Evolutionary conservation across 2,329 filamentous ascomycete genomes (phyloP), one percentile per base, ranked within the genome.

Genomic region (Phialocephala subalpina): DNA sequence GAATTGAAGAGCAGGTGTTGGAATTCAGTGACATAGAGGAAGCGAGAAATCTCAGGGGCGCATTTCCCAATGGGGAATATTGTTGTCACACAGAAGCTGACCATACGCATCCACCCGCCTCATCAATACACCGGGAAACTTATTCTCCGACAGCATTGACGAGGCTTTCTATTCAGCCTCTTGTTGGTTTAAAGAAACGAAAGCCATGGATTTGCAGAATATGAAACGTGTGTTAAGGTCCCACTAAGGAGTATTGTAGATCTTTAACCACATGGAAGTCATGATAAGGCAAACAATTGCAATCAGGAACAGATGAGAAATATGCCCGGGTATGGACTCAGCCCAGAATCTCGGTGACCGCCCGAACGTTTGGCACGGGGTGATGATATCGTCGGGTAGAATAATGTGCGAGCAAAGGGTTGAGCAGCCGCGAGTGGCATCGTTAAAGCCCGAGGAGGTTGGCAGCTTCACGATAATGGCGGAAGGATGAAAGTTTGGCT

Each of bases 61-160:
- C n/a, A 45, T 45, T 52, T 52, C 47, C 47, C 47, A 52, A 52
- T 52, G 47, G 47, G 47, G 47, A 52, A 52, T 52, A 52, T 27
- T 52, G 47, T 52, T 52, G 47, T 52, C 20, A 14, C 42, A 45
- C 47, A 52, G 7, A 52, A 5, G 47, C 42, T 45, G 42, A 45
- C 42, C 42, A 45, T 40, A 40, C 47, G 47, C 47, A 22, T 29
- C 4, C 11, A 52, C 47, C 11, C 47, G 47, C 11, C 3, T 27
- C 47, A 52, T 52, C 47, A 52, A 52, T 52, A 52, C 47, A 25
- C 47, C 47, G 47, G 25, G 22, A 52, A 12, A n/a, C n/a, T 27
- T 52, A 52, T 27, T 27, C 47, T 18, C 47, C 47, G 47, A 29
- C 47, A 3, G 47, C 47, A 52, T 52, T 9, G 47, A 25, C 6